Base-by-base conservation (phyloP, 2,329 filamentous ascomycete species). In the Colletotrichum tofieldiae region DNA sequence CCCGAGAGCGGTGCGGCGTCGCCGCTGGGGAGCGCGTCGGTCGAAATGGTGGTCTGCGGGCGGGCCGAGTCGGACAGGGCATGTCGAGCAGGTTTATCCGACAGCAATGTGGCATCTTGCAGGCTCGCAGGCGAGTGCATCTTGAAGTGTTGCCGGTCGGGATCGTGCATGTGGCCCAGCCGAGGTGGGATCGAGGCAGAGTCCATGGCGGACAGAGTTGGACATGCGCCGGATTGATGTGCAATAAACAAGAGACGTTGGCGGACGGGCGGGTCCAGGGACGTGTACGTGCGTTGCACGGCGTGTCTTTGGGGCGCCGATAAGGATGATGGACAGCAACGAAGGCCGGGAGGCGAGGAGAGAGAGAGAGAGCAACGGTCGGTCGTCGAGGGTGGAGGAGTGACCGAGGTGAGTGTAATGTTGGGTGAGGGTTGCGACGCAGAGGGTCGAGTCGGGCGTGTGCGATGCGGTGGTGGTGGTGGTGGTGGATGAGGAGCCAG, bases 351-450 rank as follows among this genome's bases (percentile, higher is more conserved):
- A 14, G 39, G 6, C 18, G 35, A 39, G 7, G 11, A n/a, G 35
- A 41, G 32, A 39, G 54, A 37, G 18, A 11, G n/a, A 11, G 58
- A 35, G 61, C 12, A 14, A 23, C n/a, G 9, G 45, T 47, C 55
- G 62, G 26, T 45, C 49, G 56, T 60, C 20, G 41, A 49, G 29
- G 66, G 49, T 26, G 45, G 56, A 63, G 60, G 62, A 62, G 70
- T 37, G 32, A 58, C 39, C 23, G 65, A 68, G 20, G 65, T 14
- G 29, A 45, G 18, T 43, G 51, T 45, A 52, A 29, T 37, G 52
- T 52, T 29, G 58, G 51, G 37, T 43, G 54, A 52, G 62, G 80
- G 69, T 81, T 75, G 3, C 55, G 73, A 39, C 77, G 76, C 29
- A 37, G 54, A 26, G 26, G 32, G 51, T 67, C 20, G 39, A 29